Evolutionary conservation across 2,329 filamentous ascomycete species (phyloP).

Genomic region (Fusarium decemcellulare): DNA sequence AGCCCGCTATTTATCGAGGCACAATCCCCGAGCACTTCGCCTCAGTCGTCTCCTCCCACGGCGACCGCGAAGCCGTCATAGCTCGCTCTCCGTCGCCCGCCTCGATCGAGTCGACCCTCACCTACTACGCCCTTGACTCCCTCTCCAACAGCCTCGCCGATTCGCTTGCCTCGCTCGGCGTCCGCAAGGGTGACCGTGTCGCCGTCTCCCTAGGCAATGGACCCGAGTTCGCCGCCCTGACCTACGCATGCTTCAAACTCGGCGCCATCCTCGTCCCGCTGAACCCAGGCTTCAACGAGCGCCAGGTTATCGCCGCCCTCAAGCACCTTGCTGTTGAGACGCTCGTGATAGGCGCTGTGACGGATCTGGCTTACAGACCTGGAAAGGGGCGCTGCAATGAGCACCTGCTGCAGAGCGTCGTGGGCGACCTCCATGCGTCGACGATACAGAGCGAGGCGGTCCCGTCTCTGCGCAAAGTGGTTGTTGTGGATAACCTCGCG

Average conservation of each 20-base stretch:
- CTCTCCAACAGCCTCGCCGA: constrained; percentile 82
- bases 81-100: constrained; percentile 59
- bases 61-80: constrained; percentile 74
- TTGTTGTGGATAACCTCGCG: constrained; percentile 83
- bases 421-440: constrained; percentile 56
- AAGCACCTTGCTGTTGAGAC: constrained; percentile 80
- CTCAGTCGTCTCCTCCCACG: constrained; percentile 72
- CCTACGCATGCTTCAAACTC: constrained; percentile 93
- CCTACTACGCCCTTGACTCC: constrained; percentile 81
- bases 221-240: constrained; percentile 85
- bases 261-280: constrained; percentile 95
- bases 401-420: constrained; percentile 60
- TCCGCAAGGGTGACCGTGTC: constrained; percentile 86
- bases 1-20: constrained; percentile 76
- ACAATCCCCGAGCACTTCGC: constrained; percentile 83
- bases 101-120: constrained; percentile 75
- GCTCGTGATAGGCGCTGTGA: constrained; percentile 88
- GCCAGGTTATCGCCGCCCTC: constrained; percentile 84
- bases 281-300: constrained; percentile 88
- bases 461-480: constrained; percentile 78
- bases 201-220: constrained; percentile 90
- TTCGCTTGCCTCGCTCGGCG: constrained; percentile 78
- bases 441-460: constrained; percentile 63
- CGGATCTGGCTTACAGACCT: constrained; percentile 80
- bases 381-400: constrained; percentile 68